These are phyloP conservation scores for Aspergillus hortae DNA, from an alignment of 2,329 filamentous ascomycete genomes.

Conservation along the genomic window DNA sequence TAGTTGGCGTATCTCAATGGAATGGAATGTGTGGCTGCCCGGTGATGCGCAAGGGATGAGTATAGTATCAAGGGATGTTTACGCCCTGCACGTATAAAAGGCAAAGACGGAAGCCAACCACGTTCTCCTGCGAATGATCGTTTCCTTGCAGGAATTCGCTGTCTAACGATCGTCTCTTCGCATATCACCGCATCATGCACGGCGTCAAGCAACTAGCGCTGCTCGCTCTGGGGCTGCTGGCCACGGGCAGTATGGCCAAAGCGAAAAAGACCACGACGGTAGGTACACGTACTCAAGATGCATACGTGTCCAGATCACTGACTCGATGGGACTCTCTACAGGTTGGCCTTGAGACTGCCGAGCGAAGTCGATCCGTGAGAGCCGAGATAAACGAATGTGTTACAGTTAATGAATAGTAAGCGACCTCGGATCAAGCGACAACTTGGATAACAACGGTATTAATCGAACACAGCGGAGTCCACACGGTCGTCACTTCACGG, in stretches of 20 bases:
- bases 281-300: background rate
- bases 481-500: background rate
- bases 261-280: background rate
- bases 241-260: background rate
- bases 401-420: conserved; percentile 9
- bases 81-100: background rate
- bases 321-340: background rate
- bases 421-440: background rate
- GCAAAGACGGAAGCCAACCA: background rate
- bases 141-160: too few species aligned
- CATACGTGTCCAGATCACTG: background rate
- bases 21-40: background rate
- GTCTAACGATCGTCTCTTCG: background rate
- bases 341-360: conserved; percentile 13
- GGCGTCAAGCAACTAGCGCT: background rate
- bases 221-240: background rate
- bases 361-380: conserved; percentile 3
- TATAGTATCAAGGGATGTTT: background rate
- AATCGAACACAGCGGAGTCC: background rate
- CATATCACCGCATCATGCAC: background rate
- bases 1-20: background rate
- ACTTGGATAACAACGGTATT: background rate
- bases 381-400: conserved; percentile 9
- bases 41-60: background rate
- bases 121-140: too few species aligned